phyloP scores from a whole-genome alignment of 108 stramenopile species.

The Parietichytrium sp. region DNA sequence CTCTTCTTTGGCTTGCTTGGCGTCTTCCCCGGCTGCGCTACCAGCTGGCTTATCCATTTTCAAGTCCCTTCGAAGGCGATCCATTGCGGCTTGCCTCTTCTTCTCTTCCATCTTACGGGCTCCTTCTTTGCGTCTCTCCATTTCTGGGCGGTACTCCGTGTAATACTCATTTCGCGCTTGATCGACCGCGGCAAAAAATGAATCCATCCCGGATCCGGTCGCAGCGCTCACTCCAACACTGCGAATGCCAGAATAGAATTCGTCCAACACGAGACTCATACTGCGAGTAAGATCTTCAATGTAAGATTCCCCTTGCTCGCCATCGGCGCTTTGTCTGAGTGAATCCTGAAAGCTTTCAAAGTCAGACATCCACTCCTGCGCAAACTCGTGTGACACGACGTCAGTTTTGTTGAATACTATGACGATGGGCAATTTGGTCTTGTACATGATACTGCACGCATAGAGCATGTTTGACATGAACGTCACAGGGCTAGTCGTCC shows the following conservation, averaged over 20 bases:
- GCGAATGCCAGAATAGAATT: slow-evolving; percentile 89
- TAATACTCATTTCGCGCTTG: slow-evolving; percentile 80
- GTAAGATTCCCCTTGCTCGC: slow-evolving; percentile 65
- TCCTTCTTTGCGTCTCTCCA: neutral
- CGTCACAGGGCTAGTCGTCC: slow-evolving; percentile 86
- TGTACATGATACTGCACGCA: slow-evolving; percentile 92
- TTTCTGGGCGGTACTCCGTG: slow-evolving; percentile 61
- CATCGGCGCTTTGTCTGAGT: no score
- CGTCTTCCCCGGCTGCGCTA: no score
- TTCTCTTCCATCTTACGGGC: slow-evolving; percentile 11
- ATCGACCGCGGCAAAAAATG: slow-evolving; percentile 77
- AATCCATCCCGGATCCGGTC: slow-evolving; percentile 87
- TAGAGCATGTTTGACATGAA: slow-evolving; percentile 99
- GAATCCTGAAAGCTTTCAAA: slow-evolving; percentile 94
- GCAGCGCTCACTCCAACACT: slow-evolving; percentile 82
- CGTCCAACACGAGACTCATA: slow-evolving; percentile 88
- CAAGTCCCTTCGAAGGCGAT: neutral
- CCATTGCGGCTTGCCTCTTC: slow-evolving; percentile 1
- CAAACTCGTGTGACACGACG: slow-evolving; percentile 77
- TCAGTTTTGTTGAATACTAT: slow-evolving; percentile 93
- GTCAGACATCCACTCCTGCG: slow-evolving; percentile 95
- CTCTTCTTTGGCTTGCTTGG: no score
- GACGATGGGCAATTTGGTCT: slow-evolving; percentile 87
- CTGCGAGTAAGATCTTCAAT: slow-evolving; percentile 85
- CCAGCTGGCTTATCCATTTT: slow-evolving; percentile 8